A percentile compares a stretch with the other conserved stretches of the same genome.
Evolutionary conservation across 108 stramenopile genomes (phyloP).

Genomic region (Aureococcus anophagefferens): DNA sequence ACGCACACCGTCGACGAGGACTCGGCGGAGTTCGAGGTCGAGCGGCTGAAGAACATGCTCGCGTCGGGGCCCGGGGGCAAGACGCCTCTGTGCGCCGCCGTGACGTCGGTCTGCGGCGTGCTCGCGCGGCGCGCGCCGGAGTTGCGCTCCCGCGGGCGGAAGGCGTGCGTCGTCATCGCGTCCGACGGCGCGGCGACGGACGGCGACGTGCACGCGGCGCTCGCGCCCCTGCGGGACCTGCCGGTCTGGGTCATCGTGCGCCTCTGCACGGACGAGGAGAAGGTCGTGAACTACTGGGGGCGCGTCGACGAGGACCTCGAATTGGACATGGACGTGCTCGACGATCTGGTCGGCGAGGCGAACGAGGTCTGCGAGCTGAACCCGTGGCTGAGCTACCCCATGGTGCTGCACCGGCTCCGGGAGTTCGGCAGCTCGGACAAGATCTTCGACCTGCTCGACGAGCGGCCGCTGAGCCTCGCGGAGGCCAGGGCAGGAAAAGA

Average conservation of each 20-base stretch:
- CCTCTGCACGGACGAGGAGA: conserved; percentile 12
- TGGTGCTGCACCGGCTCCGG: conserved; percentile 1
- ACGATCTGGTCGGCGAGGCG: not conserved
- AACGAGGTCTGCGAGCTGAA: not conserved
- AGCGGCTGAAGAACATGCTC: too few relatives aligned
- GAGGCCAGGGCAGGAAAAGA: too few relatives aligned
- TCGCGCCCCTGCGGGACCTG: not conserved
- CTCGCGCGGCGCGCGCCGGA: too few relatives aligned
- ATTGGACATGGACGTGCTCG: conserved; percentile 8
- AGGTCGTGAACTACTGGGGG: conserved; percentile 1
- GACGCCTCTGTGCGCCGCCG: too few relatives aligned
- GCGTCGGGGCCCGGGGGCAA: too few relatives aligned
- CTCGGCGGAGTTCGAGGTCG: too few relatives aligned
- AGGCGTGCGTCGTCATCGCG: conserved; percentile 10
- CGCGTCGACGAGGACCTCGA: conserved; percentile 13
- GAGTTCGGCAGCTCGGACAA: conserved; percentile 1
- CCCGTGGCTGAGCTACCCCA: conserved; percentile 3
- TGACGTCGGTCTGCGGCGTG: too few relatives aligned
- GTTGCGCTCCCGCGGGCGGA: too few relatives aligned
- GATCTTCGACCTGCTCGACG: conserved; percentile 3
- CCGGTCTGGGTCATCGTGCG: conserved; percentile 2
- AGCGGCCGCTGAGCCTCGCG: not conserved
- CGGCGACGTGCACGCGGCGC: conserved; percentile 4
- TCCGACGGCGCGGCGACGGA: conserved; percentile 9
- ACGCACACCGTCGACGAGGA: too few relatives aligned